Conservation (phyloP, 345 rosid species). For the Raphanus sativus region DNA sequence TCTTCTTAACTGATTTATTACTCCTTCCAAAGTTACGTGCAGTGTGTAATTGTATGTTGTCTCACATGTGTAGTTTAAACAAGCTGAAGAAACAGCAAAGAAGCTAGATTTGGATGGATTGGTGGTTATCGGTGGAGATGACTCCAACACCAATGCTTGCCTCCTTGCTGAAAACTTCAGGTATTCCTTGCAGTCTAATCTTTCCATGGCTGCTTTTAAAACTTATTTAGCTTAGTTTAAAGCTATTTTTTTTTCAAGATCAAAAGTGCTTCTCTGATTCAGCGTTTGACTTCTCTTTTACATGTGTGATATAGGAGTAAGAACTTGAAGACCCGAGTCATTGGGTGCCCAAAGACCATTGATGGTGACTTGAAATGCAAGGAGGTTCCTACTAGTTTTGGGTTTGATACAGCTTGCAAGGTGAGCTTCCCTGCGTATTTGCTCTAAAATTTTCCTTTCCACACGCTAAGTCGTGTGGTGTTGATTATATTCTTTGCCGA, state of each 20-base stretch:
- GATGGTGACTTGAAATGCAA: slow-evolving; percentile 98
- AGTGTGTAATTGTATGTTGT: slow-evolving; percentile 2
- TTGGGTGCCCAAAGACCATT: slow-evolving; percentile 99
- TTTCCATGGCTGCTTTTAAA: not conserved
- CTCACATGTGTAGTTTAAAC: slow-evolving; percentile 69
- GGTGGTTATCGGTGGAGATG: slow-evolving; percentile 97
- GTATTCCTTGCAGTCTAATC: slow-evolving; percentile 26
- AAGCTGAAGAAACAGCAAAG: slow-evolving; percentile 90
- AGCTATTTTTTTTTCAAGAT: not conserved
- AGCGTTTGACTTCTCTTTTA: not conserved
- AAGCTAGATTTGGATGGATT: slow-evolving; percentile 95
- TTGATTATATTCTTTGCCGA: too few species aligned
- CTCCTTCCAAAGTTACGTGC: not conserved
- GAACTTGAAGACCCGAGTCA: slow-evolving; percentile 78
- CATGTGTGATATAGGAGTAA: slow-evolving; percentile 54
- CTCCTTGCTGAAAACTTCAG: slow-evolving; percentile 98
- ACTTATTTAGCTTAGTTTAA: not conserved
- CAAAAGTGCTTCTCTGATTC: not conserved
- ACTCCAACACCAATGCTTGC: slow-evolving; percentile 98
- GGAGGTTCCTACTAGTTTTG: slow-evolving; percentile 97
- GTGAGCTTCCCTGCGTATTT: slow-evolving; percentile 35
- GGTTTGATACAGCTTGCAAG: slow-evolving; percentile 99
- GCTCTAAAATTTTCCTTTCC: not conserved
- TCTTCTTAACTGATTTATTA: not conserved
- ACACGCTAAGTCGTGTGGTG: too few species aligned